phyloP scores from a whole-genome alignment of 1,139 yeast species.

The Ogataea hybrid region DNA sequence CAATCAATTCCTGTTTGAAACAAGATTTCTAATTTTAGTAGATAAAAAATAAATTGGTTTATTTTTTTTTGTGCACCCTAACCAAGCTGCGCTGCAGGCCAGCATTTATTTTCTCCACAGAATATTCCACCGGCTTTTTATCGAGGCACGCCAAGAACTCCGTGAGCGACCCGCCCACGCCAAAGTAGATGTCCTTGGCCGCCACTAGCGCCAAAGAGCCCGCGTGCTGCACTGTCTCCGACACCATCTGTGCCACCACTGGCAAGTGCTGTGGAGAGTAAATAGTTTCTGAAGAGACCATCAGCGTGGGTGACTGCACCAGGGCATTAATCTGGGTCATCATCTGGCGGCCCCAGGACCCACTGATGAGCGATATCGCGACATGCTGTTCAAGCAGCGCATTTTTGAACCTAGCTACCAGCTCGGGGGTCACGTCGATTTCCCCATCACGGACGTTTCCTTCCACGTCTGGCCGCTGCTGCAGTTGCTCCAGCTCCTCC shows the following conservation, averaged over 20 bases:
- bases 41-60: background rate
- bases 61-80: constrained; percentile 1
- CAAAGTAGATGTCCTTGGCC: constrained; percentile 91
- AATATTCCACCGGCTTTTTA: constrained; percentile 1
- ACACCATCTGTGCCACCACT: constrained; percentile 61
- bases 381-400: constrained; percentile 44
- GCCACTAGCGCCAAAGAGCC: constrained; percentile 52
- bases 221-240: constrained; percentile 27
- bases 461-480: constrained; percentile 32
- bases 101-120: constrained; percentile 12
- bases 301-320: constrained; percentile 29
- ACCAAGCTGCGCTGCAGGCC: constrained; percentile 7
- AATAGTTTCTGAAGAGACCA: constrained; percentile 86
- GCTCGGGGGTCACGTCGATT: constrained; percentile 51
- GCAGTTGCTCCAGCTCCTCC: constrained; percentile 36
- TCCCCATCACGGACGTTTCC: constrained; percentile 55
- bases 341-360: constrained; percentile 80
- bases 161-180: constrained; percentile 92
- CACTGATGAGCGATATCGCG: constrained; percentile 58
- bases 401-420: constrained; percentile 43
- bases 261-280: constrained; percentile 76
- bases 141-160: constrained; percentile 57
- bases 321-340: constrained; percentile 36
- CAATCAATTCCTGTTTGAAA: constrained; percentile 10
- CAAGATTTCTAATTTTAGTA: constrained; percentile 16